phyloP scores from a whole-genome alignment of 768 basidiomycete genomes.

The Crucibulum laeve region DNA sequence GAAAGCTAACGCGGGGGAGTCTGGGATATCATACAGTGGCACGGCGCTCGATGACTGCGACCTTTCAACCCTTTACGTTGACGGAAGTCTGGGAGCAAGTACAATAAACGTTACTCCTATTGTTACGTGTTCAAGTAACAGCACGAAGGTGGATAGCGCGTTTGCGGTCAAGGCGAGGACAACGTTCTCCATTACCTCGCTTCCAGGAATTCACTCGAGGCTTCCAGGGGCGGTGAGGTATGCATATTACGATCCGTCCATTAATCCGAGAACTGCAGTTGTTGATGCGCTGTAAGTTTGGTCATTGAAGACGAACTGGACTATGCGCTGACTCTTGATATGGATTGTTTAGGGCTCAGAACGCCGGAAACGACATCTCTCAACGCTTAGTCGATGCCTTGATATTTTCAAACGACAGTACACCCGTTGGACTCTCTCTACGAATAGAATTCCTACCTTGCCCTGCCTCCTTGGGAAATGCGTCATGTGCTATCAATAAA shows the following conservation, averaged over 20 bases:
- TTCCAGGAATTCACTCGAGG: conserved; percentile 13
- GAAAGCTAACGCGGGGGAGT: conserved; percentile 16
- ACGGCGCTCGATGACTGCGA: conserved; percentile 19
- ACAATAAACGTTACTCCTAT: conserved; percentile 15
- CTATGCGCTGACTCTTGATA: neutral
- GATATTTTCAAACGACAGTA: conserved; percentile 11
- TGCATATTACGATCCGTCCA: conserved; percentile 2
- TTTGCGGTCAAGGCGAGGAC: conserved; percentile 12
- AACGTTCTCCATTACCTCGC: conserved; percentile 10
- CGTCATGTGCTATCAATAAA: conserved; percentile 9
- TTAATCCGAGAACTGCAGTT: conserved; percentile 5
- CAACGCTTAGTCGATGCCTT: conserved; percentile 11
- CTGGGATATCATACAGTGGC: conserved; percentile 17
- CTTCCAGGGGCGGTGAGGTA: conserved; percentile 12
- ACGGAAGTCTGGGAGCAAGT: conserved; percentile 13
- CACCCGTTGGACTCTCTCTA: conserved; percentile 15
- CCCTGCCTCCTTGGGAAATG: conserved; percentile 14
- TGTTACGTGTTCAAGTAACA: conserved; percentile 12
- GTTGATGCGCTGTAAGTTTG: conserved; percentile 8
- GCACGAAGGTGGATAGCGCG: conserved; percentile 7
- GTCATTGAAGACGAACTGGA: neutral
- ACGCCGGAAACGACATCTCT: conserved; percentile 11
- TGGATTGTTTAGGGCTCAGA: conserved; percentile 10
- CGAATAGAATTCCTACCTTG: conserved; percentile 15
- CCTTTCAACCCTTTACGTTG: conserved; percentile 14